These are phyloP conservation scores for Aspergillus ellipticus DNA, from an alignment of 495 filamentous ascomycete genomes.

Conservation along the genomic window DNA sequence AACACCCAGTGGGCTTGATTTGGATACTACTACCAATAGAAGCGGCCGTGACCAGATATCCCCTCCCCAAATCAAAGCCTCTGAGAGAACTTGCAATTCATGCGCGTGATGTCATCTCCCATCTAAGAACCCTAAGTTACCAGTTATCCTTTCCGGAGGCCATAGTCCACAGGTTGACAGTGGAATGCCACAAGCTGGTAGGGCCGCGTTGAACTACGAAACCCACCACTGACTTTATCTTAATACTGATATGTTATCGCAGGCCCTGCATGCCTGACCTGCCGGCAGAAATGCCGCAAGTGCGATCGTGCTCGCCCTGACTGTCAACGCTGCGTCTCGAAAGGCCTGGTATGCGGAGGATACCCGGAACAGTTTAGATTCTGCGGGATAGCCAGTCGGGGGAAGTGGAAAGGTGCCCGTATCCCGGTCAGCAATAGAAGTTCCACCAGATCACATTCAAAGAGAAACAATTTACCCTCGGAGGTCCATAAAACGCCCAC, in stretches of 20 bases:
- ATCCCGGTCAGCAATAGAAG: conserved; percentile 8
- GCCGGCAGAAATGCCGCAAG: conserved; percentile 32
- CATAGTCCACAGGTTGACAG: not conserved
- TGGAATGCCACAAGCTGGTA: conserved; percentile 5
- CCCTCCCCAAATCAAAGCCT: not conserved
- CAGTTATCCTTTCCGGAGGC: not conserved
- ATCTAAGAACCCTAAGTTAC: not conserved
- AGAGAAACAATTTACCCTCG: not conserved
- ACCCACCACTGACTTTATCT: not conserved
- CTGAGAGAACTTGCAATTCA: not conserved
- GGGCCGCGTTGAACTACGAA: too few relatives aligned
- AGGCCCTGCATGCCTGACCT: conserved; percentile 31
- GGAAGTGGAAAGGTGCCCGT: conserved; percentile 33
- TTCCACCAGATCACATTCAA: not conserved
- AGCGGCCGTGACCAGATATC: not conserved
- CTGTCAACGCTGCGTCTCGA: conserved; percentile 27
- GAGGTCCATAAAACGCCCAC: not conserved
- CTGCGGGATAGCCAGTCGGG: conserved; percentile 35
- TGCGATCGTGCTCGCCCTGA: conserved; percentile 27
- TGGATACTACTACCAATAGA: not conserved
- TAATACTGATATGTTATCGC: not conserved
- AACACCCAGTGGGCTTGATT: not conserved
- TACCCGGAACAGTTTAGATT: conserved; percentile 42
- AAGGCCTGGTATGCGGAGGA: conserved; percentile 30
- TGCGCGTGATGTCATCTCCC: not conserved